phyloP scores from a whole-genome alignment of 345 rosid species.

The Angophora floribunda region DNA sequence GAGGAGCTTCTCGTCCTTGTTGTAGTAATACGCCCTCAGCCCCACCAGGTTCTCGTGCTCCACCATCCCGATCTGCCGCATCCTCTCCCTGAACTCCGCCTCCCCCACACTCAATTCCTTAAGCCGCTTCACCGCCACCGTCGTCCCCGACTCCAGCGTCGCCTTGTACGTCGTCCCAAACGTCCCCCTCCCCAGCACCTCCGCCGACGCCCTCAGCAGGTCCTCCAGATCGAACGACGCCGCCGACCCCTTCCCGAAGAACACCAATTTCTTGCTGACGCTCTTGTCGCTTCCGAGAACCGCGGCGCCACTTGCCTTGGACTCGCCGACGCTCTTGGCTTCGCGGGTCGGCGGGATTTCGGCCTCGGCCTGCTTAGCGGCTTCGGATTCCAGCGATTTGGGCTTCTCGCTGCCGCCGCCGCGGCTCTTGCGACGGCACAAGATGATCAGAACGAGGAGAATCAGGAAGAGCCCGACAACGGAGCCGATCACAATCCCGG shows the following conservation, averaged over 20 bases:
- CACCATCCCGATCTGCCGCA: constrained; percentile 24
- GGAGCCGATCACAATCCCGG: constrained; percentile 34
- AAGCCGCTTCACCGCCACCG: constrained; percentile 37
- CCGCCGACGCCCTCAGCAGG: constrained; percentile 38
- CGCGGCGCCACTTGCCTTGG: neutral
- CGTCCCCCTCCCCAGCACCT: constrained; percentile 42
- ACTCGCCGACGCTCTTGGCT: neutral
- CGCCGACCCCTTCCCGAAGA: constrained; percentile 12
- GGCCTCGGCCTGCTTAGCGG: neutral
- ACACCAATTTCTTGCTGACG: constrained; percentile 17
- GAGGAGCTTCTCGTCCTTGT: constrained; percentile 34
- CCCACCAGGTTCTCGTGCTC: constrained; percentile 31
- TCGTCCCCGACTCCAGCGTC: constrained; percentile 12
- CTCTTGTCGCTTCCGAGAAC: neutral
- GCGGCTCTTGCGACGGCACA: constrained; percentile 10
- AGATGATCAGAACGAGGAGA: constrained; percentile 15
- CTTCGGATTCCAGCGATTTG: neutral
- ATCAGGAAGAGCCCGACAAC: constrained; percentile 17
- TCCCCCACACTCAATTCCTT: constrained; percentile 25
- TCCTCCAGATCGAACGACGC: constrained; percentile 28
- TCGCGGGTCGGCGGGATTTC: neutral
- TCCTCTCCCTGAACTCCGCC: constrained; percentile 28
- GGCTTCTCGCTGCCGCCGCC: neutral
- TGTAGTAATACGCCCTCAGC: constrained; percentile 27
- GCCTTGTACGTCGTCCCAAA: constrained; percentile 50